Evolutionary conservation across 2,329 filamentous ascomycete species (phyloP), one percentile per base, ranked within the genome.

Genomic region (Curvularia spicifera): DNA sequence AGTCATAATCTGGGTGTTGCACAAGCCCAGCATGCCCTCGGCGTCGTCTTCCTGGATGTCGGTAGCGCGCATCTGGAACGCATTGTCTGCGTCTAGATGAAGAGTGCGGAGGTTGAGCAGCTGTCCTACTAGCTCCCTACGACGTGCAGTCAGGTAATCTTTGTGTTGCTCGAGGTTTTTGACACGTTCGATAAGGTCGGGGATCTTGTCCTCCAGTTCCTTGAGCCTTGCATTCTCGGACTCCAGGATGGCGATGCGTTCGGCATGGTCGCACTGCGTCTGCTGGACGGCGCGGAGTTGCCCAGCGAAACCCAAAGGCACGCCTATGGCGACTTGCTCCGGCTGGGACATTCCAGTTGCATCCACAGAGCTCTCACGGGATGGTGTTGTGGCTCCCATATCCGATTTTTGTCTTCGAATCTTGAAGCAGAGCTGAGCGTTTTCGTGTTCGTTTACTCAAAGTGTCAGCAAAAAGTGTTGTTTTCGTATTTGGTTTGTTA

Each of bases 41-140:
- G 69, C 54, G 18, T 70, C 63, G 9, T 67, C 66, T 12, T 49
- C 12, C 29, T 67, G 57, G 8, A 70, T 51, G 12, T 68, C 65
- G 2, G 8, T 44, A 3, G 60, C 54, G 22, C 65, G 65, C 15
- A 66, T 24, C 1, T 55, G 50, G 39, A 70, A 65, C 1, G 63
- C 57, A 28, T 69, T 69, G 40, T 51, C 56, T 22, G 67, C 62
- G 49, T 69, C 66, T 31, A 64, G 62, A 31, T 68, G 53, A 0
- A 66, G 43, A 1, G 64, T 63, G 15, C 65, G 59, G 28, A 69
- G 53, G 37, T 60, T 71, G 44, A 52, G 39, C 1, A 71, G 60
- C 9, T 62, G 60, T 18, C 43, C 1, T 8, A 67, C 67, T 2
- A 64, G 58, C 47, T 67, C 67, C 8, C 53, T 55, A 42, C 68